Conservation (phyloP, 306 rosid species). For the Chamaecrista fasciculata region DNA sequence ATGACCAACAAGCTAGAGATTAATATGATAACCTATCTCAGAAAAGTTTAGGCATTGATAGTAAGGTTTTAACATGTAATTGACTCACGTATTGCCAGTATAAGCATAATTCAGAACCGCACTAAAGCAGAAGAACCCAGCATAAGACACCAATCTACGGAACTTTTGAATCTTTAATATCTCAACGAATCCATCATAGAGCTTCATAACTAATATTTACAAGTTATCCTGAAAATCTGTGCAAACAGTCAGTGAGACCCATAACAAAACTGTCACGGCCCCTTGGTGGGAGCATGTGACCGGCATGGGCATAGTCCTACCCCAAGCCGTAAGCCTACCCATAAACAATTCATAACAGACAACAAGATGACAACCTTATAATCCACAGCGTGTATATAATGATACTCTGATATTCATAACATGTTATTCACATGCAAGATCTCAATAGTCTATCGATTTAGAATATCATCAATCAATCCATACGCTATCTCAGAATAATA, state of each 20-base stretch:
- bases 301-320: too few species aligned
- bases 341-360: too few species aligned
- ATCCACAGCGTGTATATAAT: too few species aligned
- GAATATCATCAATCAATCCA: too few species aligned
- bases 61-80: slow-evolving; percentile 4
- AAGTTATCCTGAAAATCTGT: slow-evolving; percentile 23
- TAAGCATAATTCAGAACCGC: slow-evolving; percentile 69
- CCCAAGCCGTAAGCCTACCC: too few species aligned
- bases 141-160: slow-evolving; percentile 72
- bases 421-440: too few species aligned
- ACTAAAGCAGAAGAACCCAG: slow-evolving; percentile 77
- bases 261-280: slow-evolving; percentile 40
- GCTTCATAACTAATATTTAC: slow-evolving; percentile 32
- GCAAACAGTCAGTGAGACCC: slow-evolving; percentile 12
- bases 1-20: slow-evolving; percentile 29
- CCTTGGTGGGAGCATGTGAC: too few species aligned
- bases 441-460: too few species aligned
- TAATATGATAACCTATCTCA: slow-evolving; percentile 9
- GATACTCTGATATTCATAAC: too few species aligned
- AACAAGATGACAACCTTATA: too few species aligned
- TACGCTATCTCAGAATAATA: too few species aligned
- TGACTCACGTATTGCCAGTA: slow-evolving; percentile 72
- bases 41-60: neutral
- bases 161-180: slow-evolving; percentile 78
- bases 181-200: slow-evolving; percentile 53